phyloP scores from a whole-genome alignment of 2,329 filamentous ascomycete genomes.

The Beauveria pseudobassiana region DNA sequence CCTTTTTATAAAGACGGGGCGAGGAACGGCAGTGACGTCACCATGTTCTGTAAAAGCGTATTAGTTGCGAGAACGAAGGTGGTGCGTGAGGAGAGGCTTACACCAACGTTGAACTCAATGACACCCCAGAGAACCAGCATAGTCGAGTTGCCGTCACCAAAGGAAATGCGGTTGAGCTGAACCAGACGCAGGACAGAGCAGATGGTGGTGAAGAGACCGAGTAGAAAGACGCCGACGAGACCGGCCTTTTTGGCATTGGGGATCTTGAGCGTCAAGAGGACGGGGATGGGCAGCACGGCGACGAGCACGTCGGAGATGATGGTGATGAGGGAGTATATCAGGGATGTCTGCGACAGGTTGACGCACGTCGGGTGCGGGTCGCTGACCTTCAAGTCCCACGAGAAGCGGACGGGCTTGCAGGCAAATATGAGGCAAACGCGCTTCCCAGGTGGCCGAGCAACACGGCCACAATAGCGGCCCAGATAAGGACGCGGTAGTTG shows the following conservation, averaged over 20 bases:
- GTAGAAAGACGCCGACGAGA: conserved; percentile 42
- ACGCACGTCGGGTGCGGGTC: conserved; percentile 30
- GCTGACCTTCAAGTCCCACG: conserved; percentile 32
- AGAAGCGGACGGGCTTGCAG: conserved; percentile 37
- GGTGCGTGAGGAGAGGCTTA: neutral
- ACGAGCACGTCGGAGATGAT: conserved; percentile 44
- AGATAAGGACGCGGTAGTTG: conserved; percentile 36
- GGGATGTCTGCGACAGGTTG: conserved; percentile 39
- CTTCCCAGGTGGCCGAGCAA: conserved; percentile 41
- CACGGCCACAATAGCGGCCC: conserved; percentile 33
- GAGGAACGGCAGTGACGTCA: conserved; percentile 38
- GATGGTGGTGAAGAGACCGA: conserved; percentile 47
- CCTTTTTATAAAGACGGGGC: conserved; percentile 36
- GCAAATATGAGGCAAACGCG: conserved; percentile 42
- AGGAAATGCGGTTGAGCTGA: conserved; percentile 42
- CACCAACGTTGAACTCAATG: conserved; percentile 48
- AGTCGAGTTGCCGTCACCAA: conserved; percentile 47
- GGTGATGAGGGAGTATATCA: conserved; percentile 43
- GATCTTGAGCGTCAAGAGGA: conserved; percentile 41
- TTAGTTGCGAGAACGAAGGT: neutral
- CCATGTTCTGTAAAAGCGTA: conserved; percentile 30
- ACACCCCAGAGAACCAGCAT: conserved; percentile 50
- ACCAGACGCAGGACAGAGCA: conserved; percentile 45
- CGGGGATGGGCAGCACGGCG: conserved; percentile 42
- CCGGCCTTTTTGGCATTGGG: conserved; percentile 39